Evolutionary conservation across 2,329 filamentous ascomycete genomes (phyloP).

Genomic region (Mycocentrospora acerina): DNA sequence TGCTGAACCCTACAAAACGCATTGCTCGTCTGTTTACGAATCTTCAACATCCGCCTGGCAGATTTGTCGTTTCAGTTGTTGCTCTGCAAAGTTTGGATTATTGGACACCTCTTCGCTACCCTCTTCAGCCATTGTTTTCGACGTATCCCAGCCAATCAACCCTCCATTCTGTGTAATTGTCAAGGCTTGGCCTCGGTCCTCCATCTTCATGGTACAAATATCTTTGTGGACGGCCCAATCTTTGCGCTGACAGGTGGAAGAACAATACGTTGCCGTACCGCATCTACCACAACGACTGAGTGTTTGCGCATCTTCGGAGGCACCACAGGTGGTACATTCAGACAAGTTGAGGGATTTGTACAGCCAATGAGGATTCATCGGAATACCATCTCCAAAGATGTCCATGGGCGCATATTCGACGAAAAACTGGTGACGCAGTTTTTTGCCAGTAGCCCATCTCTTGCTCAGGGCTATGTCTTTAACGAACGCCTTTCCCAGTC

Average conservation of each 20-base stretch:
- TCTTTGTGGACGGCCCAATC: slow-evolving; percentile 28
- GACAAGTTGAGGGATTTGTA: slow-evolving; percentile 13
- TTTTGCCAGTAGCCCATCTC: slow-evolving; percentile 19
- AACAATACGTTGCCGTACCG: slow-evolving; percentile 26
- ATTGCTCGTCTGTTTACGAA: too few species aligned
- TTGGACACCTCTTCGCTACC: slow-evolving; percentile 14
- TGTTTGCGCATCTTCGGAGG: background rate
- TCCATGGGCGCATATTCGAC: slow-evolving; percentile 30
- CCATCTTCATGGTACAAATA: slow-evolving; percentile 21
- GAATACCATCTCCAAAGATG: slow-evolving; percentile 25
- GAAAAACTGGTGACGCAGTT: slow-evolving; percentile 17
- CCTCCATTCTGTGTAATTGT: slow-evolving; percentile 22
- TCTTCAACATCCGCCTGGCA: too few species aligned
- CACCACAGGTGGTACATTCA: slow-evolving; percentile 15
- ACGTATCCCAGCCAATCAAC: slow-evolving; percentile 21
- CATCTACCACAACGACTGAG: slow-evolving; percentile 23
- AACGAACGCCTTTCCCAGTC: slow-evolving; percentile 4
- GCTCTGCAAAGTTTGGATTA: slow-evolving; percentile 18
- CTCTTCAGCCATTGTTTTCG: slow-evolving; percentile 11
- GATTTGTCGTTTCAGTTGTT: too few species aligned
- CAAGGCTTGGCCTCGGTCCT: slow-evolving; percentile 23
- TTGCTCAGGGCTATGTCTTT: slow-evolving; percentile 3
- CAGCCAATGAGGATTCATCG: slow-evolving; percentile 25
- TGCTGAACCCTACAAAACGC: too few species aligned
- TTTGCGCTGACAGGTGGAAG: slow-evolving; percentile 14